Base-by-base conservation (phyloP, 1,284 basidiomycete species). In the Fomitopsis pinicola region DNA sequence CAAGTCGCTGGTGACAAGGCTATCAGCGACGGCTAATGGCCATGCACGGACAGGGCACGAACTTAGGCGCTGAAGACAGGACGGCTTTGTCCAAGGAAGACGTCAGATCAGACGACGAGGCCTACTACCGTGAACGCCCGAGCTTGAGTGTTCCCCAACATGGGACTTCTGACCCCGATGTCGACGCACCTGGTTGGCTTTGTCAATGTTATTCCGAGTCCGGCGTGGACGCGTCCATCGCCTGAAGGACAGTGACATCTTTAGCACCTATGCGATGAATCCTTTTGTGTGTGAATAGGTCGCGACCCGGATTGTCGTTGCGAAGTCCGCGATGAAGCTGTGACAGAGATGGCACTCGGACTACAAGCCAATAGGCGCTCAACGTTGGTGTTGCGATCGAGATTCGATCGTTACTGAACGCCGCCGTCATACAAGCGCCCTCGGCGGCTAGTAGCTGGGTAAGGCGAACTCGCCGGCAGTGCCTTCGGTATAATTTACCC, bases 101-200 rank as follows among this genome's bases (percentile, higher is more conserved):
- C 7, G 60, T 55, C 14, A 68, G 57, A 8, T 66, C 56, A 0
- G 42, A n/a, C 2, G 55, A 56, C 7, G 63, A 59, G 1, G 66
- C 66, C 65, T 68, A 42, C 17, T 44, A 14, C 15, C n/a, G 22
- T 22, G 46, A 48, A 35, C 12, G 45, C n/a, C 9, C 33, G 17
- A 28, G 17, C 7, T 2, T 17, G 35, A 9, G 35, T 40, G 38
- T 3, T 26, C 12, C 22, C 36, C 35, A 19, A 54, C 17, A 38
- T 7, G 19, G 44, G 17, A 8, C 2, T 46, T 3, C 7, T n/a
- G 26, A 8, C 22, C n/a, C 17, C n/a, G 33, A 53, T 7, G 4
- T n/a, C 30, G n/a, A 19, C 52, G 52, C 26, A 63, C 64, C 55
- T 62, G 54, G 46, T 65, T 65, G 9, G 64, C 64, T 30, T 36